Percentiles rank a stretch among this genome's conserved stretches.
Evolutionary conservation across 192 early-diverging fungal genomes (phyloP).

Genomic region (Tieghemiomyces parasiticus): DNA sequence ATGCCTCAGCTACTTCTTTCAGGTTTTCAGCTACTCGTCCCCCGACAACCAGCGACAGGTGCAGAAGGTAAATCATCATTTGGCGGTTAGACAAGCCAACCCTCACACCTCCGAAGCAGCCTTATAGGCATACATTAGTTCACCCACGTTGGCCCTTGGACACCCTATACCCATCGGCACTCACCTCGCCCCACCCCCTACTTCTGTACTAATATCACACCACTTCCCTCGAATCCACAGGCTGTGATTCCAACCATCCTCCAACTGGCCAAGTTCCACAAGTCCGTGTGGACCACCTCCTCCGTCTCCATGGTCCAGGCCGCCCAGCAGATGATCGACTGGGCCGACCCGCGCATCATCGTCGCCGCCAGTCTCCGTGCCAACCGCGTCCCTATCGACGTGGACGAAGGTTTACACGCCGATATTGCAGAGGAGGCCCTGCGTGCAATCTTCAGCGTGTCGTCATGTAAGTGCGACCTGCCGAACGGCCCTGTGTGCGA

Average conservation of each 20-base stretch:
- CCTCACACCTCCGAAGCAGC: no score
- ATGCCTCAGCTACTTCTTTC: conserved; percentile 83
- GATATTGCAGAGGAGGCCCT: conserved; percentile 49
- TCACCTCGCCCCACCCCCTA: neutral
- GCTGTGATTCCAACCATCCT: conserved; percentile 3
- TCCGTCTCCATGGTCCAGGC: conserved; percentile 28
- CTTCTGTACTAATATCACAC: neutral
- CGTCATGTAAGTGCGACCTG: conserved; percentile 16
- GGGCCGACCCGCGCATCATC: conserved; percentile 57
- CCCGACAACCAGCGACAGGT: conserved; percentile 52
- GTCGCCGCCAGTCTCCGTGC: conserved; percentile 28
- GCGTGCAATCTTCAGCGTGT: conserved; percentile 29
- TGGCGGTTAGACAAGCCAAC: neutral
- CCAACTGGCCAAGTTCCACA: conserved; percentile 5
- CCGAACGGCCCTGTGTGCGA: neutral
- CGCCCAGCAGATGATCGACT: conserved; percentile 57
- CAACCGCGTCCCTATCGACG: conserved; percentile 3
- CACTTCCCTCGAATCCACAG: neutral
- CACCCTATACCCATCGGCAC: neutral
- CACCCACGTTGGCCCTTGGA: neutral
- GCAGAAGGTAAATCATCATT: conserved; percentile 26
- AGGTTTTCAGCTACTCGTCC: conserved; percentile 64
- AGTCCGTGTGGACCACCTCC: neutral
- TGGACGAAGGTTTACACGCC: conserved; percentile 33
- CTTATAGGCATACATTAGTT: neutral